phyloP scores from a whole-genome alignment of 495 filamentous ascomycete genomes.

The Trichocladium uniseriatum region DNA sequence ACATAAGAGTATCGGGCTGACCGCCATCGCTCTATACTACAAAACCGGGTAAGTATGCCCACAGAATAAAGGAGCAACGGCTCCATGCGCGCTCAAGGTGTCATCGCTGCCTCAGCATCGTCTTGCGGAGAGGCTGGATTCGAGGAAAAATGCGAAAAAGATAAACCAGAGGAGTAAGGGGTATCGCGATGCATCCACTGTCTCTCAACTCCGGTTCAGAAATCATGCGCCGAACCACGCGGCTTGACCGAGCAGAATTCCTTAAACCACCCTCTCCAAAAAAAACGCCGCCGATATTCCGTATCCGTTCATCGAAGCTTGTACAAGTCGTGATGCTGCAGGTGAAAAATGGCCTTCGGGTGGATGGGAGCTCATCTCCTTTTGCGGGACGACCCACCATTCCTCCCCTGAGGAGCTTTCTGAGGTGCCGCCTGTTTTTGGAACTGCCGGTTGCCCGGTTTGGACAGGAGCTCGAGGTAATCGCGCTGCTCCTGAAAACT shows the following conservation, averaged over 20 bases:
- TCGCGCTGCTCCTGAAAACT: conserved; percentile 56
- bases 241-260: neutral
- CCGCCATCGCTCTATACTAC: conserved; percentile 14
- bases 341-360: neutral
- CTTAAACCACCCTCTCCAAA: neutral
- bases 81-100: neutral
- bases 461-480: conserved; percentile 26
- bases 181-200: conserved; percentile 7
- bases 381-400: neutral
- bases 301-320: conserved; percentile 3
- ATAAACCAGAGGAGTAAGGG: neutral
- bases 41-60: conserved; percentile 5
- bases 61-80: neutral
- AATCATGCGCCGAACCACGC: neutral
- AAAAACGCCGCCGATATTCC: neutral
- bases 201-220: neutral
- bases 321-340: neutral
- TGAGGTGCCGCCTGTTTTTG: neutral
- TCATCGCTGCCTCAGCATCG: neutral
- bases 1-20: neutral
- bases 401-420: neutral
- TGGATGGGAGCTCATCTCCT: neutral
- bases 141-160: neutral
- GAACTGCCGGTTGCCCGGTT: neutral
- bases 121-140: neutral